Conservation (phyloP, 2,329 filamentous ascomycete species). For the Neospermospora avenae region DNA sequence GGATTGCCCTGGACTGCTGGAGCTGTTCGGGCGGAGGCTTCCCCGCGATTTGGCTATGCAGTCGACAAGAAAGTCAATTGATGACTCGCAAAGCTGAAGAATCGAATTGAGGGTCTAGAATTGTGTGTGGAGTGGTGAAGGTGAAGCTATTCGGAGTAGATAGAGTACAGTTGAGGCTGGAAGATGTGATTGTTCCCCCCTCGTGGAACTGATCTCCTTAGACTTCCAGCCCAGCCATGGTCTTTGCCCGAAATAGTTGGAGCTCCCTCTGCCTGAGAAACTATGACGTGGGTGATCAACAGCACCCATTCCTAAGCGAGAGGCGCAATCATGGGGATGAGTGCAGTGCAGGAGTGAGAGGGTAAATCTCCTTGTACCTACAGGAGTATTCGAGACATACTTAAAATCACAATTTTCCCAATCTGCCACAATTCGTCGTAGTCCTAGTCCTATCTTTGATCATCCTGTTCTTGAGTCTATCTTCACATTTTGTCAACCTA, state of each 20-base stretch:
- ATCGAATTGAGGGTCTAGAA: conserved; percentile 2
- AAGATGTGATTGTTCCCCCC: background rate
- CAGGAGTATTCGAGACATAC: background rate
- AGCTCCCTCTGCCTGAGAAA: background rate
- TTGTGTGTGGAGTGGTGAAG: background rate
- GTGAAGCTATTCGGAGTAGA: conserved; percentile 3
- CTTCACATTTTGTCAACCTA: background rate
- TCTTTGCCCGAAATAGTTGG: background rate
- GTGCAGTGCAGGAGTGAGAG: background rate
- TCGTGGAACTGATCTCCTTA: background rate
- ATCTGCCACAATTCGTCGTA: background rate
- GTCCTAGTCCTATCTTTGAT: background rate
- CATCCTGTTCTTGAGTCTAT: background rate
- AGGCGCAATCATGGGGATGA: background rate
- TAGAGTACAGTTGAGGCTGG: background rate
- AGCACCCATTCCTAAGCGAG: conserved; percentile 1
- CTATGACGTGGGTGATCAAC: conserved; percentile 4
- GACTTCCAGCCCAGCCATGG: background rate
- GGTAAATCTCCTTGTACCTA: background rate
- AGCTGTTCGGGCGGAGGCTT: conserved; percentile 19
- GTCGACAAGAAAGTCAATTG: conserved; percentile 18
- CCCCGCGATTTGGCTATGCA: conserved; percentile 25
- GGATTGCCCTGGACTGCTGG: background rate
- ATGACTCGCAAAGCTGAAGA: conserved; percentile 8
- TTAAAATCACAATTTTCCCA: background rate